Base-by-base conservation (phyloP, 2,329 filamentous ascomycete species). In the Sclerotinia spermophila region DNA sequence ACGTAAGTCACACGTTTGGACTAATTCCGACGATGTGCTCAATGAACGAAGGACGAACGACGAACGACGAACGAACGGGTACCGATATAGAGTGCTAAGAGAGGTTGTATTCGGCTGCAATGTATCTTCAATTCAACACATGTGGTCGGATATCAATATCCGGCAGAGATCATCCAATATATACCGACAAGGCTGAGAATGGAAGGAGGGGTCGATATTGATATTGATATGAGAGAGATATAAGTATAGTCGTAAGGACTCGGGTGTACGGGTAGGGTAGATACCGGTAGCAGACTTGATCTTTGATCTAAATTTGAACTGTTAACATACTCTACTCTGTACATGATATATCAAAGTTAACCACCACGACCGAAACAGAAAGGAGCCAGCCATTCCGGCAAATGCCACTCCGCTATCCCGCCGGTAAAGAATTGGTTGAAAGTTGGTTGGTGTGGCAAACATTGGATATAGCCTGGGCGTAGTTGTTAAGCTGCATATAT, bases 141-240 rank as follows among this genome's bases (percentile, higher is more conserved):
- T 33, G 10, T 61, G 42, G 27, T 45, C 27, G 45, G 30, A 33
- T 19, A 45, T 21, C 59, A 30, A 38, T 27, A 27, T 48, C 13
- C 19, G 27, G 60, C 10, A 62, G 42, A 62, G 24, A 66, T 56
- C 51, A 11, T 56, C 35, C 48, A 33, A 13, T 13, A 24, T 55
- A 44, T 67, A 44, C 64, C 35, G 35, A 44, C 64, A 67, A 35
- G 35, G 64, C 64, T 67, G 64, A 67, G 5, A 33, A 19, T 42
- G 1, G 21, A 21, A 38, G 48, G 30, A 56, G 27, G 33, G 64
- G 33, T 27, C 3, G 48, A 33, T 4, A 45, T 62, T 24, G 35
- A 55, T n/a, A 51, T 51, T 11, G 45, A n/a, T 30, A 24, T 24
- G 11, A 35, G 6, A 24, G 44, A 27, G 21, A 42, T 21, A 13